These are phyloP conservation scores for Rhododendron simsii DNA, from an alignment of 148 eudicot species.

Conservation along the genomic window DNA sequence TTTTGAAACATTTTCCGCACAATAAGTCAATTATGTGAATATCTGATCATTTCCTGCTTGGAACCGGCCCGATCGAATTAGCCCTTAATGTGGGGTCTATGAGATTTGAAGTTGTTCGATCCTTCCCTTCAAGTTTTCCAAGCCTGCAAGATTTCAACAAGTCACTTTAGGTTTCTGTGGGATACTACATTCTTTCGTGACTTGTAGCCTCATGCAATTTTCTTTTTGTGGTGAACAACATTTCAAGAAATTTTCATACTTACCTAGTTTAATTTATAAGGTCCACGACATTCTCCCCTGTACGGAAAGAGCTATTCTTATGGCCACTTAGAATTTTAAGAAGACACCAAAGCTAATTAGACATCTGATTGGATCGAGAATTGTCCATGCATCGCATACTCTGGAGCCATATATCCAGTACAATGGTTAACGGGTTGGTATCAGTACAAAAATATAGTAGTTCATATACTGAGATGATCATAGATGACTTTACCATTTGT, in stretches of 20 bases:
- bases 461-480: too few relatives aligned
- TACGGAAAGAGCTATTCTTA: too few relatives aligned
- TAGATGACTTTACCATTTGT: too few relatives aligned
- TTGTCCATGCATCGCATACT: neutral
- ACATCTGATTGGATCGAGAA: neutral
- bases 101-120: neutral
- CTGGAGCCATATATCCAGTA: neutral
- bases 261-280: too few relatives aligned
- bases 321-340: too few relatives aligned
- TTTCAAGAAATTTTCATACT: too few relatives aligned
- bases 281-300: too few relatives aligned
- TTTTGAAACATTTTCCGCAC: neutral
- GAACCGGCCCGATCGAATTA: neutral
- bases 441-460: too few relatives aligned
- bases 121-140: neutral
- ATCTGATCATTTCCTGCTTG: neutral
- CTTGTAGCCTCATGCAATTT: too few relatives aligned
- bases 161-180: too few relatives aligned
- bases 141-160: neutral
- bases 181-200: too few relatives aligned
- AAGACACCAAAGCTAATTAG: neutral
- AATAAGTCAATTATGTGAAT: neutral
- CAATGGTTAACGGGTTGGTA: neutral
- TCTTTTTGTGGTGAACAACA: too few relatives aligned
- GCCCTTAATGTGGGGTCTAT: neutral